These are phyloP conservation scores for Leccinum cinnamomeum DNA, from an alignment of 1,284 basidiomycete genomes.

Conservation along the genomic window DNA sequence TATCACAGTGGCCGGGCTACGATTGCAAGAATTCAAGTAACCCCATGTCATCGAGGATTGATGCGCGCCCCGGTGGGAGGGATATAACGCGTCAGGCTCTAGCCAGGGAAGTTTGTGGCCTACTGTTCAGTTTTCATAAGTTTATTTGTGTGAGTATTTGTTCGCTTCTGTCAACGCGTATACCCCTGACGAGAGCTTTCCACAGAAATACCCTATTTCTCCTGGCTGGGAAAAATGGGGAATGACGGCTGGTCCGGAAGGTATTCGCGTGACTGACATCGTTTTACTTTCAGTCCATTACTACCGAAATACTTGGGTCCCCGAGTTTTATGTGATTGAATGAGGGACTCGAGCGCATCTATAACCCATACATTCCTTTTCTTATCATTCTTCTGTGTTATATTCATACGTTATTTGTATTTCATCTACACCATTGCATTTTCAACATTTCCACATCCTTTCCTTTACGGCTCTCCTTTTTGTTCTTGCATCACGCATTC, in stretches of 20 bases:
- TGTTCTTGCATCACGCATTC: slow-evolving; percentile 2
- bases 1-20: slow-evolving; percentile 32
- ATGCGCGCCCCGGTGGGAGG: slow-evolving; percentile 9
- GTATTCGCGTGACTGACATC: slow-evolving; percentile 22
- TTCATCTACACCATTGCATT: slow-evolving; percentile 1
- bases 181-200: slow-evolving; percentile 2
- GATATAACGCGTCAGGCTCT: slow-evolving; percentile 25
- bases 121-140: slow-evolving; percentile 16
- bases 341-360: slow-evolving; percentile 14
- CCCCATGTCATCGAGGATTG: slow-evolving; percentile 17
- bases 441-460: neutral
- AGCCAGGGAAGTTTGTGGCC: slow-evolving; percentile 17
- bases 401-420: slow-evolving; percentile 6
- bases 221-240: slow-evolving; percentile 25
- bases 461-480: neutral
- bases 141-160: slow-evolving; percentile 15
- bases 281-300: slow-evolving; percentile 31
- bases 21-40: neutral
- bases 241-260: slow-evolving; percentile 17
- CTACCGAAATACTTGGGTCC: slow-evolving; percentile 29
- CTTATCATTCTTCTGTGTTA: neutral
- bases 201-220: slow-evolving; percentile 16
- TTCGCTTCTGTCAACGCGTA: neutral
- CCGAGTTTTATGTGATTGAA: slow-evolving; percentile 33
- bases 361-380: neutral